Percentiles rank a stretch among this genome's conserved stretches.
Evolutionary conservation across 2,329 filamentous ascomycete genomes (phyloP).

Genomic region (Venturiaceae sp.): DNA sequence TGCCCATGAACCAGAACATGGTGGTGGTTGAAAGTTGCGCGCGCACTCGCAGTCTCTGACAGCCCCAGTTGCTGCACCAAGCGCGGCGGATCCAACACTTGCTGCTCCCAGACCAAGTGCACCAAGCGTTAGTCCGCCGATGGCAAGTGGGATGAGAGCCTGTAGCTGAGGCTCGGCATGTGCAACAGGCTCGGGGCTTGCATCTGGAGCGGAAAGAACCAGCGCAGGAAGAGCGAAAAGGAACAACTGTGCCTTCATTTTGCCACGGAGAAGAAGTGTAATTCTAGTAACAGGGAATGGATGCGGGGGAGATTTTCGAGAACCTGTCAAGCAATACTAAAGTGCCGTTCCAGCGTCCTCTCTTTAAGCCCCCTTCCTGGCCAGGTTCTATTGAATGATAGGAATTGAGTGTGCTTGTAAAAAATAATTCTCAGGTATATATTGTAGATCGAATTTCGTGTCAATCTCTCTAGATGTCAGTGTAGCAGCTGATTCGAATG

Average conservation of each 20-base stretch:
- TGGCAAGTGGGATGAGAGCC: not conserved
- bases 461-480: not conserved
- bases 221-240: not conserved
- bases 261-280: not conserved
- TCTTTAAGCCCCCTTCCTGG: not conserved
- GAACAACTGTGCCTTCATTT: not conserved
- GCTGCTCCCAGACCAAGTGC: not conserved
- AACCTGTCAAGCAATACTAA: not conserved
- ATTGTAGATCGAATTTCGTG: not conserved
- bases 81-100: not conserved
- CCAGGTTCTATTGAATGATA: too few species aligned
- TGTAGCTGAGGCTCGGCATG: not conserved
- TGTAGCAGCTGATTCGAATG: not conserved
- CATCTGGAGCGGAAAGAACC: not conserved
- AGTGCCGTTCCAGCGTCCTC: not conserved
- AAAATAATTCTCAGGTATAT: not conserved
- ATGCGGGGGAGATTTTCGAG: not conserved
- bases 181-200: not conserved
- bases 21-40: not conserved
- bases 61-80: not conserved
- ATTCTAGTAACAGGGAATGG: not conserved
- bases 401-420: too few species aligned
- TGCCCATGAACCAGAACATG: not conserved
- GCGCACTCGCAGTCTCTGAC: not conserved
- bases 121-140: not conserved